Evolutionary conservation across 805 yeast genomes (phyloP).

Genomic region (Wickerhamiella azymoides): DNA sequence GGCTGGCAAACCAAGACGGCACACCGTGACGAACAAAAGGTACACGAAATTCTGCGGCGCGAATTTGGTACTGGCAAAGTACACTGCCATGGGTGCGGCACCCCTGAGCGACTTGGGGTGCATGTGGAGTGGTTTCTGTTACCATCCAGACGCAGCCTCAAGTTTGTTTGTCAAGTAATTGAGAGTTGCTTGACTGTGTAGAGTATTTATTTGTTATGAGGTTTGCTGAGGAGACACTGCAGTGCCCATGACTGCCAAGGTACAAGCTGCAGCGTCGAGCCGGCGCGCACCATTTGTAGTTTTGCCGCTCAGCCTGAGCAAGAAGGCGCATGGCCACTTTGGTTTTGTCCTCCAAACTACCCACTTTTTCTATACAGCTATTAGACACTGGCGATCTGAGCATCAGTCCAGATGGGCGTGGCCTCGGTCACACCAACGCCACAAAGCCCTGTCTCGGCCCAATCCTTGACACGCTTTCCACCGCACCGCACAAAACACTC

Average conservation of each 20-base stretch:
- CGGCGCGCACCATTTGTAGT: too few species aligned
- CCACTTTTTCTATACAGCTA: neutral
- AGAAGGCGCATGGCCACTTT: too few species aligned
- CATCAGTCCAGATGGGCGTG: conserved; percentile 77
- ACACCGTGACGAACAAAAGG: conserved; percentile 15
- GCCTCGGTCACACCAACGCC: conserved; percentile 58
- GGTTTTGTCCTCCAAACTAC: too few species aligned
- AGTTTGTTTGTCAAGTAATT: conserved; percentile 6
- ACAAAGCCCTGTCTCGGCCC: conserved; percentile 66
- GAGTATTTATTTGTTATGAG: neutral
- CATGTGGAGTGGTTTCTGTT: conserved; percentile 24
- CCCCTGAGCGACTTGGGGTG: conserved; percentile 1
- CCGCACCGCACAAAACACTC: conserved; percentile 61
- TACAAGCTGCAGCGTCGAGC: too few species aligned
- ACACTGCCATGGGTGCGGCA: conserved; percentile 20
- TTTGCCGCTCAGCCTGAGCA: too few species aligned
- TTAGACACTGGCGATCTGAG: conserved; percentile 38
- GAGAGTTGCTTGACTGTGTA: conserved; percentile 4
- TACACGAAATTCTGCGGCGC: conserved; percentile 17
- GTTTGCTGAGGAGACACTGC: too few species aligned
- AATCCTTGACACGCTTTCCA: conserved; percentile 61
- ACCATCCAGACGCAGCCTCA: conserved; percentile 1
- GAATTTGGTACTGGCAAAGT: conserved; percentile 21
- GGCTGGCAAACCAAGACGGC: conserved; percentile 21
- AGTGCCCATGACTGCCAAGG: too few species aligned